Percentiles rank a stretch among this genome's conserved stretches.
Conservation (phyloP, 1,139 yeast genomes). For the Lodderomyces pseudojiufengensis region DNA sequence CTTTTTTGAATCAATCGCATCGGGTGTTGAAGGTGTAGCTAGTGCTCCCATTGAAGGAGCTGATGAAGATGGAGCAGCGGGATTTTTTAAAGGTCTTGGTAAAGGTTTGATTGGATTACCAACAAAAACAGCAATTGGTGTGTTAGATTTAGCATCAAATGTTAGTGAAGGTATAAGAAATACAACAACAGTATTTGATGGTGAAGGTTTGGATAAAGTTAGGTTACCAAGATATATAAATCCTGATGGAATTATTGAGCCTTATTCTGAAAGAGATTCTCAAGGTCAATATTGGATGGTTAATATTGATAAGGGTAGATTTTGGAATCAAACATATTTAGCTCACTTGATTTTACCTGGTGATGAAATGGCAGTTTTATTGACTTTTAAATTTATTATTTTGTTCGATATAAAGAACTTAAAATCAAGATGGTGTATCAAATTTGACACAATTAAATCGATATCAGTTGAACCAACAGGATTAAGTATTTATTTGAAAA, state of each 20-base stretch:
- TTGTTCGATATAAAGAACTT: constrained; percentile 64
- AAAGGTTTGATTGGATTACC: constrained; percentile 94
- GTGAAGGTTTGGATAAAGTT: constrained; percentile 72
- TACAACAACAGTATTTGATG: constrained; percentile 88
- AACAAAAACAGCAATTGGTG: constrained; percentile 93
- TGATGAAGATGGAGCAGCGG: constrained; percentile 75
- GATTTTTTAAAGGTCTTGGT: constrained; percentile 91
- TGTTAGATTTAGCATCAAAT: constrained; percentile 88
- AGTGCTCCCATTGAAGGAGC: constrained; percentile 91
- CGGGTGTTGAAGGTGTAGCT: constrained; percentile 90
- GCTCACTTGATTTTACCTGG: constrained; percentile 86
- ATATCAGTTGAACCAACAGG: constrained; percentile 82
- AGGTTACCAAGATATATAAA: constrained; percentile 78
- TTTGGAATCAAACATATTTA: constrained; percentile 66
- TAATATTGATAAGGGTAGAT: constrained; percentile 75
- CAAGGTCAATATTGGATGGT: constrained; percentile 95
- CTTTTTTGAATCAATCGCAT: constrained; percentile 77
- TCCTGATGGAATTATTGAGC: constrained; percentile 64
- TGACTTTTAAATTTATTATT: constrained; percentile 69
- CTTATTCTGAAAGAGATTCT: constrained; percentile 79
- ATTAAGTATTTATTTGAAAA: constrained; percentile 60
- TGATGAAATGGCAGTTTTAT: constrained; percentile 69
- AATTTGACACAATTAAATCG: constrained; percentile 57
- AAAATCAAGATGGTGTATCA: constrained; percentile 62
- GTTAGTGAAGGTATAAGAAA: constrained; percentile 92